Evolutionary conservation across 164 flowering plant genomes (phyloP).

Genomic region (Akebia trifoliata): DNA sequence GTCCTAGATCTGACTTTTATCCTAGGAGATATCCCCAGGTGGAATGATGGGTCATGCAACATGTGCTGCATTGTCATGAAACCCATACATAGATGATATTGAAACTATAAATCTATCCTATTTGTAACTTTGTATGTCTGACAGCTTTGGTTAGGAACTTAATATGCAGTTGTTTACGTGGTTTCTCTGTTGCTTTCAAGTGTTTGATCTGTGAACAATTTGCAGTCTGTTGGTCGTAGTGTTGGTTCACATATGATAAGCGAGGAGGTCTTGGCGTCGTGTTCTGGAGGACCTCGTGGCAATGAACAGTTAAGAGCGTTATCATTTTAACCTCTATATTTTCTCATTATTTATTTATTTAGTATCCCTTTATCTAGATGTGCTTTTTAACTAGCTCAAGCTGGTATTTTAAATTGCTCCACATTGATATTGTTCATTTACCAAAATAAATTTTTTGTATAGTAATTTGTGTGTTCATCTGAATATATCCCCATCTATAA

Average conservation of each 20-base stretch:
- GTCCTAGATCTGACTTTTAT: too few species aligned
- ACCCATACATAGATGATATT: too few species aligned
- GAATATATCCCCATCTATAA: too few species aligned
- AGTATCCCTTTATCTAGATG: not conserved
- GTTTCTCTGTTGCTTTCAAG: not conserved
- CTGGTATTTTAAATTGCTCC: not conserved
- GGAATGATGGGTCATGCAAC: too few species aligned
- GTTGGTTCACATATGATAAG: conserved; percentile 58
- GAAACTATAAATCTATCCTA: too few species aligned
- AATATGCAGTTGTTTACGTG: not conserved
- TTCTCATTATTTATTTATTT: not conserved
- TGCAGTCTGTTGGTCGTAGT: conserved; percentile 64
- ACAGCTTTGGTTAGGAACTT: too few species aligned
- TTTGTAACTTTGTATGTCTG: too few species aligned
- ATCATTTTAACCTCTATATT: not conserved
- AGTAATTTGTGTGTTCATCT: too few species aligned
- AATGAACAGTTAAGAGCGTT: conserved; percentile 75
- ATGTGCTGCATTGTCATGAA: too few species aligned
- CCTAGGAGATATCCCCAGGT: too few species aligned
- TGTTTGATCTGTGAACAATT: conserved; percentile 4
- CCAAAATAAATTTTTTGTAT: too few species aligned
- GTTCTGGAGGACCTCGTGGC: conserved; percentile 81
- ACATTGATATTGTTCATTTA: not conserved
- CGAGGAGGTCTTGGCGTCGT: conserved; percentile 75
- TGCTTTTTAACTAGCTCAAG: not conserved